Evolutionary conservation across 306 rosid genomes (phyloP), one percentile per base, ranked within the genome.

Genomic region (Casuarina cunninghamiana): DNA sequence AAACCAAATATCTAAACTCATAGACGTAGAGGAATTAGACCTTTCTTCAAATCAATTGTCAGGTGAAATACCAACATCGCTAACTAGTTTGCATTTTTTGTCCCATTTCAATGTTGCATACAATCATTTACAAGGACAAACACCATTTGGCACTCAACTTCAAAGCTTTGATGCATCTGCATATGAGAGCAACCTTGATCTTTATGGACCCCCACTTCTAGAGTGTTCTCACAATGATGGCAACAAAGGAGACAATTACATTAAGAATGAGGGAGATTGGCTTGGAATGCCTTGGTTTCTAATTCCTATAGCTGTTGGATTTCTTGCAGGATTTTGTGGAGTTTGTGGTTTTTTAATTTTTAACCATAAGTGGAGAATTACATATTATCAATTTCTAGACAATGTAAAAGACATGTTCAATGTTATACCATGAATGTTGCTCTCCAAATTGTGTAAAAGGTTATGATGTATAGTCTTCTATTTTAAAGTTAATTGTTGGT

Each of bases 11-110:
- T 69, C 75, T 16, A 3, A 69, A 7, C 45, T 77, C 10, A 69
- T 17, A 12, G 35, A 68, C 69, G 32, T 77, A 51, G 81, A 69
- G 43, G 5, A 2, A 0, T 35, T 77, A 48, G 11, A 69, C 5
- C 75, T 77, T 13, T 48, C 51, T 48, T 8, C 13, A 10, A 77
- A 77, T 16, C 53, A 51, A 2, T 77, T 77, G 55, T 69, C 74
- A 1, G 75, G 81, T 17, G 9, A 48, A 48, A 48, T 48, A 48
- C 51, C 51, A 0, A 3, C 35, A 8, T 17, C 69, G 16, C 16
- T 69, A 9, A 11, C 19, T n/a, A 54, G 3, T 3, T 37, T 77
- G 7, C 45, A 5, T 69, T 69, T 69, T 46, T 69, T 77, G 77
- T 21, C 51, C 21, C 32, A 8, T 1, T 58, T 74, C 35, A 74